Percentiles rank a stretch among this genome's conserved stretches.
Conservation (phyloP, 106 monocot species). For the Dendrobium huoshanense region DNA sequence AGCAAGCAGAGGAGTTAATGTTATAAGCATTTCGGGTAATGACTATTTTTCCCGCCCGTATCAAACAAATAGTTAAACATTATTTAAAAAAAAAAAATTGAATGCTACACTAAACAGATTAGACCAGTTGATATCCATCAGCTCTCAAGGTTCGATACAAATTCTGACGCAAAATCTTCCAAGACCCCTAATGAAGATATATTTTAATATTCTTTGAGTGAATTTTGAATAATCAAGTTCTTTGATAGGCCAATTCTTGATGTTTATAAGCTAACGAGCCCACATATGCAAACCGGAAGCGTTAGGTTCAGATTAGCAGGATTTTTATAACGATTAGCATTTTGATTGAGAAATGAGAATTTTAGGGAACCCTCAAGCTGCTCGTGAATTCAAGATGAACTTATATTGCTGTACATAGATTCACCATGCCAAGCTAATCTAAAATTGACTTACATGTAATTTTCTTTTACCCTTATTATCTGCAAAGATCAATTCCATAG, state of each 20-base stretch:
- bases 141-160: not conserved
- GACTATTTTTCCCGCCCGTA: not conserved
- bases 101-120: too few species aligned
- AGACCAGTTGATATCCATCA: not conserved
- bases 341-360: not conserved
- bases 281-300: too few species aligned
- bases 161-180: not conserved
- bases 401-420: not conserved
- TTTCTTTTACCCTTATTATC: not conserved
- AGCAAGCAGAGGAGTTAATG: not conserved
- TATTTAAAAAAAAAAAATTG: not conserved
- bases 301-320: not conserved
- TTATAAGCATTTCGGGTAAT: not conserved
- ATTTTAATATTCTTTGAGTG: too few species aligned
- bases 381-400: too few species aligned
- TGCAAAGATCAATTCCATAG: not conserved
- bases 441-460: not conserved
- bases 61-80: not conserved
- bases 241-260: too few species aligned
- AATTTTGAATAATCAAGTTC: too few species aligned
- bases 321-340: not conserved
- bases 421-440: not conserved
- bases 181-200: too few species aligned
- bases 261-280: too few species aligned
- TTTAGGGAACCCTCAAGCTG: not conserved